phyloP scores from a whole-genome alignment of 306 rosid genomes.

The Sicyos edulis region DNA sequence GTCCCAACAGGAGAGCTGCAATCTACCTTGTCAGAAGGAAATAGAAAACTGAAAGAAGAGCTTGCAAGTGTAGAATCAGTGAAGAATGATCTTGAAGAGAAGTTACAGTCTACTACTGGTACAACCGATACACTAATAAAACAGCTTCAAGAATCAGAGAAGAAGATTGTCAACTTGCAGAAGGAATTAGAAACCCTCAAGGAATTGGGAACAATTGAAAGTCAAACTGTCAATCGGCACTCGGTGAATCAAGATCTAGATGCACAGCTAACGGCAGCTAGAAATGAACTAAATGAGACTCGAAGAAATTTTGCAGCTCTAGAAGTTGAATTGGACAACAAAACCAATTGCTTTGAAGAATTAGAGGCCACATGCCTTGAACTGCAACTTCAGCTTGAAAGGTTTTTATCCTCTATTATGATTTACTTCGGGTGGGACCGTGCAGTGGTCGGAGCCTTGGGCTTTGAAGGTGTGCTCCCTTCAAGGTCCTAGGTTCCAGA shows the following conservation, averaged over 20 bases:
- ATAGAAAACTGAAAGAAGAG: conserved; percentile 30
- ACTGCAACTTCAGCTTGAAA: conserved; percentile 69
- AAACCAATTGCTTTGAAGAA: conserved; percentile 54
- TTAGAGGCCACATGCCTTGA: conserved; percentile 68
- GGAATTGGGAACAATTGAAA: conserved; percentile 38
- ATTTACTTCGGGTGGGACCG: conserved; percentile 15
- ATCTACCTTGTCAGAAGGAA: conserved; percentile 32
- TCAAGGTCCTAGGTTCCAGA: too few species aligned
- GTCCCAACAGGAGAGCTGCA: conserved; percentile 31
- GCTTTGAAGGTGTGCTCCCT: too few species aligned
- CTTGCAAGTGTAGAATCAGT: conserved; percentile 29
- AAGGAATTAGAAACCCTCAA: conserved; percentile 26
- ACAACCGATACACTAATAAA: conserved; percentile 36
- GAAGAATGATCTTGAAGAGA: conserved; percentile 40
- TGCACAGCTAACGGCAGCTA: conserved; percentile 39
- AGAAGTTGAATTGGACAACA: conserved; percentile 62
- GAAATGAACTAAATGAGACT: conserved; percentile 49
- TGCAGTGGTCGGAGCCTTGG: too few species aligned
- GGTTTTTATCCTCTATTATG: conserved; percentile 37
- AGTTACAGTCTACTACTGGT: conserved; percentile 40
- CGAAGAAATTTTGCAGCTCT: conserved; percentile 44
- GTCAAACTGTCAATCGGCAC: conserved; percentile 36
- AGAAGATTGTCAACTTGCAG: conserved; percentile 41
- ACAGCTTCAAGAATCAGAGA: conserved; percentile 55
- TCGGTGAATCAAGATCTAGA: conserved; percentile 39